A percentile compares a stretch with the other conserved stretches of the same genome.
phyloP scores from a whole-genome alignment of 1,139 yeast genomes.

The Yamadazyma diospyri region DNA sequence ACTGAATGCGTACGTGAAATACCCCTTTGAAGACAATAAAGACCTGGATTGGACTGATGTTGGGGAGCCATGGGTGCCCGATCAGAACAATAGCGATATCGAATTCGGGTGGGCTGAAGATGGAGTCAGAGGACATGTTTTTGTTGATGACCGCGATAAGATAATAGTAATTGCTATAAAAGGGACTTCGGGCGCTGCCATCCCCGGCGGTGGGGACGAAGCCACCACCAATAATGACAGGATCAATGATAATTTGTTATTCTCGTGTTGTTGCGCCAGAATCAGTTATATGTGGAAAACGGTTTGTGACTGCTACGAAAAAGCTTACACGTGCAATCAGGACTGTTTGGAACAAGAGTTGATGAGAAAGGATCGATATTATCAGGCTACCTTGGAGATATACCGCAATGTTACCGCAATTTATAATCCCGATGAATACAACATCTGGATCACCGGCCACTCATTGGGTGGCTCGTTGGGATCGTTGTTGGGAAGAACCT shows the following conservation, averaged over 20 bases:
- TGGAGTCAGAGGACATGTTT: conserved; percentile 89
- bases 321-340: conserved; percentile 85
- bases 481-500: conserved; percentile 79
- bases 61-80: conserved; percentile 54
- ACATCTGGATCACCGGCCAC: conserved; percentile 93
- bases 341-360: conserved; percentile 79
- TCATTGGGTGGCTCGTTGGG: conserved; percentile 92
- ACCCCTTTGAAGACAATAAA: conserved; percentile 63
- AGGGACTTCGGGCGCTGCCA: conserved; percentile 88
- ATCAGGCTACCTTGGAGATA: conserved; percentile 74
- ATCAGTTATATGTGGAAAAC: conserved; percentile 91
- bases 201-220: conserved; percentile 69
- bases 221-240: conserved; percentile 82
- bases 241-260: conserved; percentile 79
- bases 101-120: conserved; percentile 83
- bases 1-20: conserved; percentile 83
- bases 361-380: conserved; percentile 72
- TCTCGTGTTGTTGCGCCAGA: conserved; percentile 96
- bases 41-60: conserved; percentile 82
- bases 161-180: conserved; percentile 80
- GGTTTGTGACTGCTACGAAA: conserved; percentile 90
- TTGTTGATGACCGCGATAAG: conserved; percentile 60
- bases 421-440: conserved; percentile 61
- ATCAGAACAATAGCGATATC: conserved; percentile 28
- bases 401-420: conserved; percentile 65